phyloP scores from a whole-genome alignment of 176 grass and related monocot genomes.

The Pontederia crassipes region DNA sequence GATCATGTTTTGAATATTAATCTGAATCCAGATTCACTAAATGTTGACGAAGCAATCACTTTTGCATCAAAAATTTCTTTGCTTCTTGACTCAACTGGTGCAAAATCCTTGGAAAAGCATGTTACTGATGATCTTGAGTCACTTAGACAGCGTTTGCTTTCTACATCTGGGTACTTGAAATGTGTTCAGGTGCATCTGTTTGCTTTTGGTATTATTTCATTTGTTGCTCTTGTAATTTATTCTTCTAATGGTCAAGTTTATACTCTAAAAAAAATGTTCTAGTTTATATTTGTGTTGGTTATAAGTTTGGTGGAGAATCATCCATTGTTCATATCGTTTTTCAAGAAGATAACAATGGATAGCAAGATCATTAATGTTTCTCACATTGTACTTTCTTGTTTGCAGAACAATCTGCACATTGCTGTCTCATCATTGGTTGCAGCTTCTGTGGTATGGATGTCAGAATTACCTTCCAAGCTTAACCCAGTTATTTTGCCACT shows the following conservation, averaged over 20 bases:
- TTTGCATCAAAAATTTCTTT: conserved; percentile 63
- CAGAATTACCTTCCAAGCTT: conserved; percentile 64
- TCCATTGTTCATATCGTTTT: too few relatives aligned
- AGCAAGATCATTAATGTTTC: not conserved
- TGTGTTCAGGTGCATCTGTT: conserved; percentile 71
- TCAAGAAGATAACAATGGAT: not conserved
- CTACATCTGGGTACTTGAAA: conserved; percentile 90
- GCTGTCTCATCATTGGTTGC: conserved; percentile 84
- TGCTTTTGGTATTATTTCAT: conserved; percentile 5
- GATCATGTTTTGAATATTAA: conserved; percentile 45
- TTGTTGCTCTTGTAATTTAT: conserved; percentile 10
- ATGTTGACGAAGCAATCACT: conserved; percentile 69
- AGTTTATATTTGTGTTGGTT: not conserved
- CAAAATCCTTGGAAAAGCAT: conserved; percentile 37
- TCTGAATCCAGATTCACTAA: conserved; percentile 37
- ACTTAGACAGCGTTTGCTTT: conserved; percentile 66
- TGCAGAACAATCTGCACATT: conserved; percentile 98
- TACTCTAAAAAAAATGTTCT: not conserved
- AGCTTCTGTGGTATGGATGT: conserved; percentile 85
- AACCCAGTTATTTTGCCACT: conserved; percentile 98
- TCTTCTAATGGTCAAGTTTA: conserved; percentile 6
- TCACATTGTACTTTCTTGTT: conserved; percentile 21
- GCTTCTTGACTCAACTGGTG: conserved; percentile 29
- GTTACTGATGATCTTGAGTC: conserved; percentile 70
- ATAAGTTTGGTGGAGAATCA: too few relatives aligned